phyloP scores from a whole-genome alignment of 331 rosid genomes.

The Malus hybrid region DNA sequence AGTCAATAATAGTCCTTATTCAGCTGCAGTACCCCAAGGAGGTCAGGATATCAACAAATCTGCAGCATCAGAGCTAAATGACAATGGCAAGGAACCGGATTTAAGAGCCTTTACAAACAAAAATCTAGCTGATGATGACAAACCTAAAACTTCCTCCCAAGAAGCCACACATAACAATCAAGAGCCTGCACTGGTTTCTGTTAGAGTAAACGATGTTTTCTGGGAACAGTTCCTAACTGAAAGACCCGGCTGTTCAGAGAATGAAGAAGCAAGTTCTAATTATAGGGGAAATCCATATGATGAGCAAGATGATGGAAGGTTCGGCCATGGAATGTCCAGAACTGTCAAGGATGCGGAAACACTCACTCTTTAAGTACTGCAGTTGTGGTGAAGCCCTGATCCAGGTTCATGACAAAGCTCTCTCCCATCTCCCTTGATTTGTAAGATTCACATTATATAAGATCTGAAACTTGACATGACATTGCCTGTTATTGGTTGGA shows the following conservation, averaged over 20 bases:
- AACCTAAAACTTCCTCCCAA: slow-evolving; percentile 23
- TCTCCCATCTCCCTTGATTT: not conserved
- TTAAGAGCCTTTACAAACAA: slow-evolving; percentile 29
- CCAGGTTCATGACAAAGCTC: not conserved
- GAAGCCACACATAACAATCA: slow-evolving; percentile 45
- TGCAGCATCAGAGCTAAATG: slow-evolving; percentile 36
- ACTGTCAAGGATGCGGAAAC: slow-evolving; percentile 39
- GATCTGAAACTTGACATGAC: not conserved
- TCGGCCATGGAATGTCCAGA: slow-evolving; percentile 49
- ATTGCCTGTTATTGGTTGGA: slow-evolving; percentile 7
- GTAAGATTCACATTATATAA: not conserved
- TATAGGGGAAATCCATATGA: slow-evolving; percentile 41
- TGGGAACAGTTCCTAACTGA: slow-evolving; percentile 99
- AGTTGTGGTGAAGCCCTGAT: not conserved
- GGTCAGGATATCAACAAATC: slow-evolving; percentile 48
- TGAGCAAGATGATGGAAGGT: slow-evolving; percentile 58
- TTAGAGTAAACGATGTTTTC: slow-evolving; percentile 75
- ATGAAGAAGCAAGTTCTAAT: slow-evolving; percentile 90
- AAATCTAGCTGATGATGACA: slow-evolving; percentile 27
- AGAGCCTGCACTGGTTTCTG: slow-evolving; percentile 43
- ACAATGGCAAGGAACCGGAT: slow-evolving; percentile 43
- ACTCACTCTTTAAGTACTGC: slow-evolving; percentile 43
- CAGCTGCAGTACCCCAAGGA: slow-evolving; percentile 46
- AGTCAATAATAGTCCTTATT: slow-evolving; percentile 39
- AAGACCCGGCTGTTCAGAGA: slow-evolving; percentile 91